A percentile compares a stretch with the other conserved stretches of the same genome.
These are phyloP conservation scores for Botrytis medusae DNA, from an alignment of 2,329 filamentous ascomycete genomes.

Conservation along the genomic window DNA sequence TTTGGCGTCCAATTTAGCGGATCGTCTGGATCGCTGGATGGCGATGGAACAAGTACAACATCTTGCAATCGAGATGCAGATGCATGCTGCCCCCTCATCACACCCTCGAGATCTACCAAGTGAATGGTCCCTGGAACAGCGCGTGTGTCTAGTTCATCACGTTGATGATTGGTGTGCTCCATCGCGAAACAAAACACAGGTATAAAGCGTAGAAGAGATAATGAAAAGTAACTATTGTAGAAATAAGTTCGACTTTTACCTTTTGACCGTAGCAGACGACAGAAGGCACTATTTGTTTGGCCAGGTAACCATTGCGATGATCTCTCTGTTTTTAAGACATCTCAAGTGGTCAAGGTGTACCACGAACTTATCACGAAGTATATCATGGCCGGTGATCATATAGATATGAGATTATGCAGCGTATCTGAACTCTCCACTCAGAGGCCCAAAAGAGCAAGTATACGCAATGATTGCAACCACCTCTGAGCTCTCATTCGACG, in stretches of 20 bases:
- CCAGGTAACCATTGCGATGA: neutral
- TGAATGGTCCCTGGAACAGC: conserved; percentile 38
- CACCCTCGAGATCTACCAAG: conserved; percentile 38
- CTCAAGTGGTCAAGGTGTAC: neutral
- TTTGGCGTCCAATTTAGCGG: conserved; percentile 43
- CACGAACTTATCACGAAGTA: neutral
- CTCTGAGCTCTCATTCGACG: conserved; percentile 6
- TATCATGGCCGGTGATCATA: neutral
- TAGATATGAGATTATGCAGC: conserved; percentile 17
- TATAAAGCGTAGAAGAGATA: neutral
- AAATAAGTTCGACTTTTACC: neutral
- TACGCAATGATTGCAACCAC: conserved; percentile 4
- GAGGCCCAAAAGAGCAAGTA: conserved; percentile 11
- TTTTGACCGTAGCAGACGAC: neutral
- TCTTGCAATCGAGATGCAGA: conserved; percentile 33
- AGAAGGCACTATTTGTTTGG: neutral
- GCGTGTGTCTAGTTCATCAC: conserved; percentile 25
- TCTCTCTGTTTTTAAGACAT: neutral
- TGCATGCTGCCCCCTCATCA: conserved; percentile 31
- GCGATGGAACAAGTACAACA: conserved; percentile 39
- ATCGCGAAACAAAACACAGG: conserved; percentile 8
- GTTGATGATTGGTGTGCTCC: conserved; percentile 16
- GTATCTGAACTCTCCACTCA: conserved; percentile 13
- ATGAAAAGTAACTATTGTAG: neutral
- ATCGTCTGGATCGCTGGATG: conserved; percentile 43